Conservation (phyloP, 371 early-diverging fungal species). For the Paraphysoderma sedebokerense region DNA sequence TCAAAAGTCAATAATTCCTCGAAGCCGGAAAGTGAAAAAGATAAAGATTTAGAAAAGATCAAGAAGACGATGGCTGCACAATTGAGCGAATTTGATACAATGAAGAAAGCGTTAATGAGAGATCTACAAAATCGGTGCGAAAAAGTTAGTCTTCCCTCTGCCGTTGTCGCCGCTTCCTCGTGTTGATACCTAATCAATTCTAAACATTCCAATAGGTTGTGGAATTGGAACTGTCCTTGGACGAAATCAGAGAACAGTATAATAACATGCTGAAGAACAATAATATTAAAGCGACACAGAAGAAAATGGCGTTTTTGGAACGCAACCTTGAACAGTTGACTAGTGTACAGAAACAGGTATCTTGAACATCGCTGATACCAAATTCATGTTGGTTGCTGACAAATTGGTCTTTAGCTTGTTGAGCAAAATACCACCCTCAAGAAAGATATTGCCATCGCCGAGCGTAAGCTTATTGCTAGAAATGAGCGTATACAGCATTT, state of each 20-base stretch:
- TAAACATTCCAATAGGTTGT: conserved; percentile 31
- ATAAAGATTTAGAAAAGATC: conserved; percentile 67
- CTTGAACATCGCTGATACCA: background rate
- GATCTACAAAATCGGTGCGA: conserved; percentile 91
- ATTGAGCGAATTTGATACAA: conserved; percentile 79
- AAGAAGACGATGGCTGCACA: conserved; percentile 82
- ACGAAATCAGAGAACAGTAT: conserved; percentile 82
- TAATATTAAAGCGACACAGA: conserved; percentile 67
- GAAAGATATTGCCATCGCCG: conserved; percentile 74
- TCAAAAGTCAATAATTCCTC: conserved; percentile 8
- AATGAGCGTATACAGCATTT: conserved; percentile 84
- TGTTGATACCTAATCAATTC: background rate
- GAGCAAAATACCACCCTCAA: conserved; percentile 85
- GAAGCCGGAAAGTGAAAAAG: conserved; percentile 30
- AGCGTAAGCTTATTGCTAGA: conserved; percentile 74
- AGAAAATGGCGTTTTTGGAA: conserved; percentile 89
- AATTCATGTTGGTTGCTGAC: background rate
- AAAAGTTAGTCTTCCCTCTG: no score
- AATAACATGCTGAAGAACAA: conserved; percentile 58
- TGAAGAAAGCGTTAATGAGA: conserved; percentile 90
- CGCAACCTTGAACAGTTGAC: conserved; percentile 88
- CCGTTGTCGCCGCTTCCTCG: no score
- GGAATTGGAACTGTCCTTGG: conserved; percentile 83
- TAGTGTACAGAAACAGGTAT: conserved; percentile 70
- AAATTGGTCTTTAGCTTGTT: conserved; percentile 39